Evolutionary conservation across 345 rosid genomes (phyloP).

Genomic region (Eucalyptus cloeziana): DNA sequence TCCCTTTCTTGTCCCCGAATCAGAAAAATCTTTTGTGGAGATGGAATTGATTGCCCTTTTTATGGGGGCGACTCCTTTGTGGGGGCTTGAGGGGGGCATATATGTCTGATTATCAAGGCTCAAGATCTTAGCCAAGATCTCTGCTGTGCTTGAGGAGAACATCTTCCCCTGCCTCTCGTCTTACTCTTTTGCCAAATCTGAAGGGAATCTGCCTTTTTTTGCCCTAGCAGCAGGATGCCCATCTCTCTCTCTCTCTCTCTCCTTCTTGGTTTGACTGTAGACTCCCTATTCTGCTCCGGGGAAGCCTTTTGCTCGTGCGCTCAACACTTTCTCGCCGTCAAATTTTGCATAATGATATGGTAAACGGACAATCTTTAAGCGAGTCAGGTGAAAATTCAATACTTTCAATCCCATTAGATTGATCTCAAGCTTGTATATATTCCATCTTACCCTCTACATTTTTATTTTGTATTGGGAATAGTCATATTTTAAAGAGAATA

Average conservation of each 20-base stretch:
- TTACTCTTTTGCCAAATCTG: neutral
- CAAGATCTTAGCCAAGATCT: neutral
- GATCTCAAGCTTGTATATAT: neutral
- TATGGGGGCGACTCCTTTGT: neutral
- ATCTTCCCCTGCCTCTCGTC: neutral
- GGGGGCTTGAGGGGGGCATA: neutral
- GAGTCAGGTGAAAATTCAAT: neutral
- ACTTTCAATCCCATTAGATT: neutral
- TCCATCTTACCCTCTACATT: neutral
- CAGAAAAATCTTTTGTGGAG: neutral
- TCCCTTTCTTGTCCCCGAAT: neutral
- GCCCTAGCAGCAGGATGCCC: neutral
- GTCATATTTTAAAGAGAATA: neutral
- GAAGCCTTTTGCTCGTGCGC: neutral
- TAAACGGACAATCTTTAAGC: neutral
- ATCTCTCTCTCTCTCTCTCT: neutral
- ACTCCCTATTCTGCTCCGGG: neutral
- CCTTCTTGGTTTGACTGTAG: neutral
- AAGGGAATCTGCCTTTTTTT: neutral
- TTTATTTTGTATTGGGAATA: neutral
- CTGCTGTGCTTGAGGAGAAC: neutral
- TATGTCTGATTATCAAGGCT: neutral
- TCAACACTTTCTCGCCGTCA: neutral
- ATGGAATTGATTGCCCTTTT: conserved; percentile 13
- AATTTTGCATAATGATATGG: neutral